Base-by-base conservation (phyloP, 1,139 yeast species). In the Spathaspora sp. region DNA sequence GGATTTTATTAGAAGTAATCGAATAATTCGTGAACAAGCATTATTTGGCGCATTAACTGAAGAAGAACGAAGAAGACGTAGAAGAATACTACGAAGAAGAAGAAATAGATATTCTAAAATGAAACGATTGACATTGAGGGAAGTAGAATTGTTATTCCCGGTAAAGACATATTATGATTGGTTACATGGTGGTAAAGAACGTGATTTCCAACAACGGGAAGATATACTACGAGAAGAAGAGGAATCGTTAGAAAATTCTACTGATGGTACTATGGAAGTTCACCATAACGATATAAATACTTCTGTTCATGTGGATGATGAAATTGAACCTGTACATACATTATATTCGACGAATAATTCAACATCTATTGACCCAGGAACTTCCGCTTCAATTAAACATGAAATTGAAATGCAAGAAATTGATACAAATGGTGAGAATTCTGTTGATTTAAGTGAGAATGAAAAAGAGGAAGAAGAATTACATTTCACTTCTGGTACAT, bases 121-220 rank as follows among this genome's bases (percentile, higher is more conserved):
- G 74, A 75, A 76, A 58, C 77, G 77, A 55, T 68, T 85, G 47
- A 72, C 88, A 0, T 72, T 73, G 38, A 78, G 72, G 10, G 87
- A 86, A 56, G 82, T 87, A 20, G 83, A 86, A 45, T 74, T 73
- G 41, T 65, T 84, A 44, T 87, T 87, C 60, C 95, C 95, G 0
- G 65, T 71, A 29, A 77, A 80, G 55, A 74, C 84, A 2, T 86
- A 85, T 60, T 64, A 72, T 44, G 78, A 80, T 51, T 82, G 88
- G 88, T 61, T 81, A 37, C 69, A 77, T 50, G 85, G 84, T 25
- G 84, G 82, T n/a, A 65, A 68, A 50, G 81, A 70, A 49, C 56
- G 68, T 33, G 75, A 70, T 50, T 57, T 53, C 17, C 67, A 65
- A 43, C 56, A 57, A 31, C 54, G 74, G 40, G 73, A 67, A 42